These are phyloP conservation scores for Ogataea minuta DNA, from an alignment of 805 yeast species.

Conservation along the genomic window DNA sequence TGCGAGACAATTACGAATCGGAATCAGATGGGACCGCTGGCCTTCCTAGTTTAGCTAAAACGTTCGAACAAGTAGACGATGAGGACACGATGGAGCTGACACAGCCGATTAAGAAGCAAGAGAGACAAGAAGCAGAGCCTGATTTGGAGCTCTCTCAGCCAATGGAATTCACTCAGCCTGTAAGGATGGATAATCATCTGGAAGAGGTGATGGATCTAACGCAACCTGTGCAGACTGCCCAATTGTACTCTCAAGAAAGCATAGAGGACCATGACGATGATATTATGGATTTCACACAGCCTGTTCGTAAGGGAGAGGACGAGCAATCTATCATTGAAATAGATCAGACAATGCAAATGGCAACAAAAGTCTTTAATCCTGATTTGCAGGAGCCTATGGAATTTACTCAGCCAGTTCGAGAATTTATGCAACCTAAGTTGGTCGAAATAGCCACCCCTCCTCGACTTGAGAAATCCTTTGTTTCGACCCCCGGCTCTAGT, in stretches of 20 bases:
- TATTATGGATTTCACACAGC: slow-evolving; percentile 6
- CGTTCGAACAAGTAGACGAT: slow-evolving; percentile 14
- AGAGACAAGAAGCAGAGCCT: background rate
- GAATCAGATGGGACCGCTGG: background rate
- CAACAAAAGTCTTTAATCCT: background rate
- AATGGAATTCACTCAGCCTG: slow-evolving; percentile 19
- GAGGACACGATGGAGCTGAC: slow-evolving; percentile 16
- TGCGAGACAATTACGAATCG: background rate
- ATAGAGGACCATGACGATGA: background rate
- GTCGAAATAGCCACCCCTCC: slow-evolving; percentile 10
- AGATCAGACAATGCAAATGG: slow-evolving; percentile 4
- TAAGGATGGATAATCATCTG: background rate
- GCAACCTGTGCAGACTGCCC: slow-evolving; percentile 6
- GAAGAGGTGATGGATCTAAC: slow-evolving; percentile 19
- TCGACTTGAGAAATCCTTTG: background rate
- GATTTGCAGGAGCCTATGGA: slow-evolving; percentile 15
- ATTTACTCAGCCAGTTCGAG: slow-evolving; percentile 16
- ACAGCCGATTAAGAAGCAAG: slow-evolving; percentile 4
- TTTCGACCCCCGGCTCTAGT: slow-evolving; percentile 19
- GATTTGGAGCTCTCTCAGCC: slow-evolving; percentile 13
- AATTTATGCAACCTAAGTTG: slow-evolving; percentile 4
- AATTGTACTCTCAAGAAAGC: background rate
- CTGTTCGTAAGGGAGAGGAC: background rate
- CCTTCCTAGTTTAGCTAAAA: slow-evolving; percentile 7
- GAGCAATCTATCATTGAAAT: background rate